phyloP scores from a whole-genome alignment of 2,329 filamentous ascomycete genomes.

The Diaporthe eres region DNA sequence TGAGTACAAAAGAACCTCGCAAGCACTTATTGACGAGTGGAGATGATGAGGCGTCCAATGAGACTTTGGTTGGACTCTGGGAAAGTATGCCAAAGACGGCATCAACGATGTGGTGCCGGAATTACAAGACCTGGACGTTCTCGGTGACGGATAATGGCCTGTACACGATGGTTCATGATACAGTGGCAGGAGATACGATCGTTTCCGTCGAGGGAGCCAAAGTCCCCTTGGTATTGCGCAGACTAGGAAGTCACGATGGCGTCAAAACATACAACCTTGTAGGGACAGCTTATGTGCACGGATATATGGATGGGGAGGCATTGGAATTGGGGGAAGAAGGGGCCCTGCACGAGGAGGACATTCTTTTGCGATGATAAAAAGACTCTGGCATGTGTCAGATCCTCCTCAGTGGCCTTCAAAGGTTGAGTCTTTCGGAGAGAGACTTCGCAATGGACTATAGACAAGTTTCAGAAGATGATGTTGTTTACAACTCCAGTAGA shows the following conservation, averaged over 20 bases:
- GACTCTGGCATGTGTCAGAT: neutral
- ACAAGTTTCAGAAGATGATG: too few species aligned
- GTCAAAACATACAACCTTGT: neutral
- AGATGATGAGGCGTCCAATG: neutral
- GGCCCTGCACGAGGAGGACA: neutral
- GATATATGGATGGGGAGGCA: conserved; percentile 17
- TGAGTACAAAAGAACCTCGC: neutral
- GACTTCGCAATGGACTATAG: too few species aligned
- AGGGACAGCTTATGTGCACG: conserved; percentile 19
- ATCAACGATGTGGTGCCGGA: conserved; percentile 38
- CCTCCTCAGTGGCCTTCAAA: neutral
- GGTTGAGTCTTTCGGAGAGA: neutral
- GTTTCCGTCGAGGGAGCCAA: neutral
- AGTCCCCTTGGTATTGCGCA: neutral
- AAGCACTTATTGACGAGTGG: neutral
- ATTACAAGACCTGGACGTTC: conserved; percentile 33
- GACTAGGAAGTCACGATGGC: neutral
- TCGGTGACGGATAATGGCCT: conserved; percentile 31
- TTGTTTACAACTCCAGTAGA: too few species aligned
- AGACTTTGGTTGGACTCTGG: neutral
- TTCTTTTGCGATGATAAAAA: neutral
- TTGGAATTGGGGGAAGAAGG: neutral
- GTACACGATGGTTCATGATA: conserved; percentile 31
- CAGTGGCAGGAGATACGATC: neutral
- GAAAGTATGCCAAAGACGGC: neutral